These are phyloP conservation scores for Huntiella savannae DNA, from an alignment of 2,329 filamentous ascomycete species.

Conservation along the genomic window DNA sequence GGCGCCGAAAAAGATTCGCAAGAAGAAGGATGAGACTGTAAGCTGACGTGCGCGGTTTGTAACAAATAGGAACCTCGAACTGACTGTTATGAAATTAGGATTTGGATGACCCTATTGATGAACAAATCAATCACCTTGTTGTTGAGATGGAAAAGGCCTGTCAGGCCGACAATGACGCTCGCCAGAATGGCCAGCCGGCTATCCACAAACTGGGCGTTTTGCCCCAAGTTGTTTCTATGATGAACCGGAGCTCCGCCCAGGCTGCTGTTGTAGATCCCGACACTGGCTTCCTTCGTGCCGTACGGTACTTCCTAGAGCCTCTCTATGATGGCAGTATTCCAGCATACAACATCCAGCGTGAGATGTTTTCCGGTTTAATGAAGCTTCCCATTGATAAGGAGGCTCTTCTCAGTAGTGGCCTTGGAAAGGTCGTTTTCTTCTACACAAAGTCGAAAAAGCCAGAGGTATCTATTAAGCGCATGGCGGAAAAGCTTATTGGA, in stretches of 20 bases:
- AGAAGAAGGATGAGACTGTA: slow-evolving; percentile 35
- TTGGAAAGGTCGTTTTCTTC: slow-evolving; percentile 91
- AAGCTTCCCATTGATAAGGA: slow-evolving; percentile 83
- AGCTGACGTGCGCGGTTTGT: background rate
- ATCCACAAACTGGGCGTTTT: slow-evolving; percentile 87
- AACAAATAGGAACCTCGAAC: background rate
- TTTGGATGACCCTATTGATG: slow-evolving; percentile 74
- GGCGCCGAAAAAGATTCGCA: slow-evolving; percentile 50
- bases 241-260: slow-evolving; percentile 78
- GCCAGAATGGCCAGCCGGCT: slow-evolving; percentile 60
- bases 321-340: slow-evolving; percentile 85
- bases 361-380: slow-evolving; percentile 66
- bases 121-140: slow-evolving; percentile 74
- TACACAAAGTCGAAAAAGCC: slow-evolving; percentile 91
- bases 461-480: slow-evolving; percentile 74
- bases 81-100: slow-evolving; percentile 34
- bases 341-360: slow-evolving; percentile 92
- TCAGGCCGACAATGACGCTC: slow-evolving; percentile 65
- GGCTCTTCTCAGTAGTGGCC: slow-evolving; percentile 69
- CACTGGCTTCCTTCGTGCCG: slow-evolving; percentile 81
- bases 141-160: slow-evolving; percentile 81
- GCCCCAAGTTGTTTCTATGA: slow-evolving; percentile 68
- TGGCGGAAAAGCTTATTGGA: slow-evolving; percentile 76
- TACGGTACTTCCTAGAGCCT: slow-evolving; percentile 94
- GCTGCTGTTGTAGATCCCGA: slow-evolving; percentile 80